A percentile compares a stretch with the other conserved stretches of the same genome.
Conservation (phyloP, 225 moss, liverwort and hornwort genomes). For the Thuidium tamariscinum region DNA sequence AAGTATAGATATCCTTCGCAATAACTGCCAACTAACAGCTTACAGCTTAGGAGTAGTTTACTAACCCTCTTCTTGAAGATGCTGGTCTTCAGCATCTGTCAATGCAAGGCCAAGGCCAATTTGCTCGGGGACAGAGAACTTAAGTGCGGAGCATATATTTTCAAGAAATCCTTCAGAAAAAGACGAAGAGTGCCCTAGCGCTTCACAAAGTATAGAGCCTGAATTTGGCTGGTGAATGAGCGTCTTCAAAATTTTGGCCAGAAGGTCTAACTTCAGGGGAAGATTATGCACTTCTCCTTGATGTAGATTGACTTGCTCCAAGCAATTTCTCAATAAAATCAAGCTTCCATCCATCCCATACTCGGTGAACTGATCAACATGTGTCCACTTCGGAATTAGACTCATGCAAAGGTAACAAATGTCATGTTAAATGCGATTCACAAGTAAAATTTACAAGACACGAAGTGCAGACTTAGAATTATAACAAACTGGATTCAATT, state of each 20-base stretch:
- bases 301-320: conserved; percentile 80
- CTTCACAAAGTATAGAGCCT: conserved; percentile 80
- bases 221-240: conserved; percentile 87
- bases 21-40: neutral
- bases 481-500: neutral
- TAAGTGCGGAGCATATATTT: conserved; percentile 63
- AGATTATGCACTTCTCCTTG: conserved; percentile 81
- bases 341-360: conserved; percentile 97
- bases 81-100: conserved; percentile 67
- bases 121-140: conserved; percentile 75
- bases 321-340: conserved; percentile 80
- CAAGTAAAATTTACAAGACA: neutral
- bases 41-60: neutral
- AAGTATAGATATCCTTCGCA: neutral
- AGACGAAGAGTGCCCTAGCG: conserved; percentile 63
- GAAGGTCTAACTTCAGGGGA: conserved; percentile 70
- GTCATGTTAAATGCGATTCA: too few relatives aligned
- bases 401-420: too few relatives aligned
- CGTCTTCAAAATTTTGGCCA: conserved; percentile 60
- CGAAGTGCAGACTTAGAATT: neutral
- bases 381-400: neutral
- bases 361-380: conserved; percentile 57
- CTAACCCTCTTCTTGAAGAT: conserved; percentile 57
- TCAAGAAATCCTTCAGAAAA: conserved; percentile 76
- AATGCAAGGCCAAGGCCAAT: conserved; percentile 88